Evolutionary conservation across 352 stramenopile genomes (phyloP).

Genomic region (Discostella stelligera): DNA sequence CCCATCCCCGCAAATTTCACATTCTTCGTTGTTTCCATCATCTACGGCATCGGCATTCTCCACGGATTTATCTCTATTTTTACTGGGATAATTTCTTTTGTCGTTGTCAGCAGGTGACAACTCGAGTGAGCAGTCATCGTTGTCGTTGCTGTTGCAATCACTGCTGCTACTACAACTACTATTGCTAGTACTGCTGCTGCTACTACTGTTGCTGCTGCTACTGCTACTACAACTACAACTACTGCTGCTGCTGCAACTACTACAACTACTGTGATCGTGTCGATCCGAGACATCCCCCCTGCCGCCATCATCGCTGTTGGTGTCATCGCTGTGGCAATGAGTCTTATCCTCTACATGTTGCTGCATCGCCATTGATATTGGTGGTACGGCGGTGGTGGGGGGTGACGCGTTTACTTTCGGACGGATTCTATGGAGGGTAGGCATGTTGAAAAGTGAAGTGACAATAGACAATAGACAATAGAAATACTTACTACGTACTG

Average conservation of each 20-base stretch:
- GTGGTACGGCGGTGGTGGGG: background rate
- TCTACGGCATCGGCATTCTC: background rate
- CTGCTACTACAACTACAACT: too few species aligned
- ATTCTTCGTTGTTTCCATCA: constrained; percentile 21
- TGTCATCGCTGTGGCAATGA: background rate
- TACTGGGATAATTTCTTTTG: background rate
- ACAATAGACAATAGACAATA: too few species aligned
- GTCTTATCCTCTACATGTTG: background rate
- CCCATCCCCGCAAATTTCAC: constrained; percentile 12
- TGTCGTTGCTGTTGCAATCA: background rate
- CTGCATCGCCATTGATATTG: background rate
- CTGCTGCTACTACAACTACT: background rate
- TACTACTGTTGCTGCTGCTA: background rate
- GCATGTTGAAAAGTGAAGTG: too few species aligned
- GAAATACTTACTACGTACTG: too few species aligned
- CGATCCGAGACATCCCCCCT: background rate
- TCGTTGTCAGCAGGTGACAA: background rate
- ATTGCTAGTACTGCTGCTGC: background rate
- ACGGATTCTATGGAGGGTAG: background rate
- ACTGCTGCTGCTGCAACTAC: background rate
- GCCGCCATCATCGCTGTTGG: background rate
- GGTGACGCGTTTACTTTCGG: background rate
- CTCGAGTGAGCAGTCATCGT: background rate
- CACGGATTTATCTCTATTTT: background rate
- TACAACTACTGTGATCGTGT: background rate